A percentile compares a stretch with the other conserved stretches of the same genome.
phyloP scores from a whole-genome alignment of 1,139 yeast genomes.

The Magnusiomyces tetraspermus region DNA sequence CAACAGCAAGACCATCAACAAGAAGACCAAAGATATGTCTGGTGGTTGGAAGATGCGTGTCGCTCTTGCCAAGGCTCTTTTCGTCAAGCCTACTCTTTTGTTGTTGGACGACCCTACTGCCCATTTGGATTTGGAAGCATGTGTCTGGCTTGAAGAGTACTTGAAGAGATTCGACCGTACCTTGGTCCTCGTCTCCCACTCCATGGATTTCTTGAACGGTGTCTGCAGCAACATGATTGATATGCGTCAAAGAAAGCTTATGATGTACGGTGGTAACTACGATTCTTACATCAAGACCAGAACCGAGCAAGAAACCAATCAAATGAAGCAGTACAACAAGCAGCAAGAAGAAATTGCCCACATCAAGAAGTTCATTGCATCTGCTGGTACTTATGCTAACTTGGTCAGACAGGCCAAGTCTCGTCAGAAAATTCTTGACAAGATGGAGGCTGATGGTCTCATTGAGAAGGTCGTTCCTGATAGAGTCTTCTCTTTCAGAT shows the following conservation, averaged over 20 bases:
- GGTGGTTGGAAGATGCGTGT: constrained; percentile 98
- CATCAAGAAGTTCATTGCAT: constrained; percentile 96
- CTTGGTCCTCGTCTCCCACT: constrained; percentile 90
- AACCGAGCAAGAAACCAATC: constrained; percentile 88
- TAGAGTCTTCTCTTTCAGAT: constrained; percentile 84
- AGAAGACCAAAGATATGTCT: constrained; percentile 96
- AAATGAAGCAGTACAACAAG: constrained; percentile 92
- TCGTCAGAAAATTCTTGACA: constrained; percentile 96
- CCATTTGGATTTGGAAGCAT: constrained; percentile 97
- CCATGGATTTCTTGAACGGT: constrained; percentile 98
- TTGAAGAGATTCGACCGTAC: constrained; percentile 89
- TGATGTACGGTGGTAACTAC: constrained; percentile 94
- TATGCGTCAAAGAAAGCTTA: constrained; percentile 72
- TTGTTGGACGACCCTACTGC: constrained; percentile 95
- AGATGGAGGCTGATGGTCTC: constrained; percentile 99
- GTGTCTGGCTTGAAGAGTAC: constrained; percentile 99
- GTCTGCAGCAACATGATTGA: constrained; percentile 97
- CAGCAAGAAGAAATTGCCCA: constrained; percentile 99
- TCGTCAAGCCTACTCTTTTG: constrained; percentile 55
- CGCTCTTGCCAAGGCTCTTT: constrained; percentile 75
- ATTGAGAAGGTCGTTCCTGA: constrained; percentile 89
- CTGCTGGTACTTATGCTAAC: constrained; percentile 99
- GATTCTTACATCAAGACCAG: constrained; percentile 94
- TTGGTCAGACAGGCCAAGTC: constrained; percentile 98
- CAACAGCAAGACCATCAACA: constrained; percentile 71